phyloP scores from a whole-genome alignment of 257 asterid species.

The Cynanchum wilfordii region DNA sequence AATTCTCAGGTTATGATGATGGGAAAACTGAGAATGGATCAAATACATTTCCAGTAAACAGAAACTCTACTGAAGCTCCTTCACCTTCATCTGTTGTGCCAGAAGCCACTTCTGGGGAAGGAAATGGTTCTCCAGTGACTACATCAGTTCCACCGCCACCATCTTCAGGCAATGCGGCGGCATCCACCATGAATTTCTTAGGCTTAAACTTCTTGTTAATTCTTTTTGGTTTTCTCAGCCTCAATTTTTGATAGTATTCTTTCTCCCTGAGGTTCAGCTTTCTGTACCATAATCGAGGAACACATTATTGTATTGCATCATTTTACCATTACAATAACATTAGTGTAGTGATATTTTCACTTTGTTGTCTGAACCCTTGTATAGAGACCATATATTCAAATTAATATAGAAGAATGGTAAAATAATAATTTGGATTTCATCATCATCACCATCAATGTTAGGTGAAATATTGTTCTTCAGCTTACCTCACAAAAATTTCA shows the following conservation, averaged over 20 bases:
- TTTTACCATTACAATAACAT: neutral
- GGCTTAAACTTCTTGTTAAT: slow-evolving; percentile 26
- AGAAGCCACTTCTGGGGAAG: slow-evolving; percentile 49
- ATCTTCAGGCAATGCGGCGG: slow-evolving; percentile 34
- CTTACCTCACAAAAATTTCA: neutral
- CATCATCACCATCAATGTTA: too few relatives aligned
- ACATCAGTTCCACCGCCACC: slow-evolving; percentile 29
- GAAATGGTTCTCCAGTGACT: slow-evolving; percentile 25
- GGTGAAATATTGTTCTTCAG: neutral
- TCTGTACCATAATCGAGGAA: neutral
- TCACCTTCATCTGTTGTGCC: slow-evolving; percentile 58
- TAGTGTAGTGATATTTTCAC: neutral
- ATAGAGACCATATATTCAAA: neutral
- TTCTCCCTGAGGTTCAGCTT: slow-evolving; percentile 31
- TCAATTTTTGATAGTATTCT: slow-evolving; percentile 37
- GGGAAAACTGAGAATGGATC: slow-evolving; percentile 27
- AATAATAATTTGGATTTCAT: too few relatives aligned
- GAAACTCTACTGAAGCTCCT: slow-evolving; percentile 47
- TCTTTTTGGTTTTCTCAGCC: slow-evolving; percentile 32
- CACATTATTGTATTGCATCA: neutral
- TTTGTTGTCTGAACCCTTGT: neutral
- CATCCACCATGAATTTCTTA: slow-evolving; percentile 30
- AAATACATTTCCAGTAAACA: slow-evolving; percentile 52
- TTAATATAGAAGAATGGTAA: too few relatives aligned
- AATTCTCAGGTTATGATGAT: slow-evolving; percentile 49